Conservation (phyloP, 75 land plant genomes). For the Ceratopteris richardii region DNA sequence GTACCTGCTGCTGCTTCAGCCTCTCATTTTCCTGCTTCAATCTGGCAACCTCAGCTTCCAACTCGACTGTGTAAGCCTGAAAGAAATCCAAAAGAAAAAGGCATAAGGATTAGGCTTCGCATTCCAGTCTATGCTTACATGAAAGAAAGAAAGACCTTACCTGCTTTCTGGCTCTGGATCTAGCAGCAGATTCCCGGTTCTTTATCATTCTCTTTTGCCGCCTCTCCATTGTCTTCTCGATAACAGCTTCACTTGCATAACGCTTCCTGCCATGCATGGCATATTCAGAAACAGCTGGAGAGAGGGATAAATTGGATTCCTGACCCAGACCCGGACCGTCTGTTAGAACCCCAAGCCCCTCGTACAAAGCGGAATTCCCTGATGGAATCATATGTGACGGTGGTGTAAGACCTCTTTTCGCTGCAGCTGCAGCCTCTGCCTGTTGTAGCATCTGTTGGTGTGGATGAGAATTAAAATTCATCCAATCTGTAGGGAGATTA, state of each 20-base stretch:
- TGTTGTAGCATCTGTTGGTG: not conserved
- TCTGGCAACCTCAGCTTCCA: slow-evolving; percentile 76
- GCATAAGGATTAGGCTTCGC: not conserved
- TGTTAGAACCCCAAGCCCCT: not conserved
- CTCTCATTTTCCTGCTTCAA: slow-evolving; percentile 64
- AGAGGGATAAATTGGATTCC: not conserved
- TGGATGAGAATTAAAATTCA: not conserved
- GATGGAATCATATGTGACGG: not conserved
- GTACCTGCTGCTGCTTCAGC: slow-evolving; percentile 44
- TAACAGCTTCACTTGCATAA: not conserved
- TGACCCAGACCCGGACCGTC: too few relatives aligned
- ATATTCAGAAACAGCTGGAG: not conserved
- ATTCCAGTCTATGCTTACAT: too few relatives aligned
- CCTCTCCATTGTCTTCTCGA: slow-evolving; percentile 17
- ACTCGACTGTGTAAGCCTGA: slow-evolving; percentile 74
- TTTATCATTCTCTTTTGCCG: slow-evolving; percentile 38
- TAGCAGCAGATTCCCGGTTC: slow-evolving; percentile 51
- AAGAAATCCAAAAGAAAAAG: not conserved
- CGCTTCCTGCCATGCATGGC: slow-evolving; percentile 8
- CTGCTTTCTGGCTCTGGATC: slow-evolving; percentile 53
- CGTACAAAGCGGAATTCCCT: not conserved
- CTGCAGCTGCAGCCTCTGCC: not conserved
- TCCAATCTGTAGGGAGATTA: not conserved
- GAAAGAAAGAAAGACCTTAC: slow-evolving; percentile 1
- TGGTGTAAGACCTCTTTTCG: not conserved